Conservation (phyloP, 108 stramenopile genomes). For the Seminavis robusta region DNA sequence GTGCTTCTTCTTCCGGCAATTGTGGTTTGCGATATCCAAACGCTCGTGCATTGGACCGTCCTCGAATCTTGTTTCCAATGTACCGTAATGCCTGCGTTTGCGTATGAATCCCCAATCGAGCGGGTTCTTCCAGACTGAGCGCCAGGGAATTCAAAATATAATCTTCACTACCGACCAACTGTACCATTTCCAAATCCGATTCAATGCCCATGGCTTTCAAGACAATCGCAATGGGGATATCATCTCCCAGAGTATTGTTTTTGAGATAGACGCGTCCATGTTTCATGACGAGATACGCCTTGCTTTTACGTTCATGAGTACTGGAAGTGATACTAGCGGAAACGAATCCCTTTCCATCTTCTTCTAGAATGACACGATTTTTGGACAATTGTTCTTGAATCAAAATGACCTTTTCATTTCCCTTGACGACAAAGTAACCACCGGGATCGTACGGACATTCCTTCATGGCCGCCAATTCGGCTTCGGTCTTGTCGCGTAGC, state of each 20-base stretch:
- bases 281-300: conserved; percentile 88
- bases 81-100: conserved; percentile 87
- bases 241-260: conserved; percentile 96
- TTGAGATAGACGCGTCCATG: conserved; percentile 90
- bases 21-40: conserved; percentile 34
- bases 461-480: conserved; percentile 86
- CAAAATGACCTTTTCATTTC: conserved; percentile 95
- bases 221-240: conserved; percentile 93
- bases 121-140: conserved; percentile 89
- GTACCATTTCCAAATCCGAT: conserved; percentile 94
- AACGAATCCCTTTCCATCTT: conserved; percentile 84
- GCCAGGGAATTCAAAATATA: conserved; percentile 85
- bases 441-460: conserved; percentile 99
- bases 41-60: conserved; percentile 41
- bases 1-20: conserved; percentile 90
- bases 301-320: conserved; percentile 91
- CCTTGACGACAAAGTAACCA: conserved; percentile 99
- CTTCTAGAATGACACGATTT: conserved; percentile 97
- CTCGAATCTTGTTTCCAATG: conserved; percentile 94
- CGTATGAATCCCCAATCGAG: conserved; percentile 79
- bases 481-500: conserved; percentile 75
- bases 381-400: conserved; percentile 99
- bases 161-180: conserved; percentile 90
- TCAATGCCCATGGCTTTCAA: conserved; percentile 97
- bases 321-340: conserved; percentile 90